A percentile compares a stretch with the other conserved stretches of the same genome.
These are phyloP conservation scores for Epichloe bromicola DNA, from an alignment of 2,329 filamentous ascomycete species.

Conservation along the genomic window DNA sequence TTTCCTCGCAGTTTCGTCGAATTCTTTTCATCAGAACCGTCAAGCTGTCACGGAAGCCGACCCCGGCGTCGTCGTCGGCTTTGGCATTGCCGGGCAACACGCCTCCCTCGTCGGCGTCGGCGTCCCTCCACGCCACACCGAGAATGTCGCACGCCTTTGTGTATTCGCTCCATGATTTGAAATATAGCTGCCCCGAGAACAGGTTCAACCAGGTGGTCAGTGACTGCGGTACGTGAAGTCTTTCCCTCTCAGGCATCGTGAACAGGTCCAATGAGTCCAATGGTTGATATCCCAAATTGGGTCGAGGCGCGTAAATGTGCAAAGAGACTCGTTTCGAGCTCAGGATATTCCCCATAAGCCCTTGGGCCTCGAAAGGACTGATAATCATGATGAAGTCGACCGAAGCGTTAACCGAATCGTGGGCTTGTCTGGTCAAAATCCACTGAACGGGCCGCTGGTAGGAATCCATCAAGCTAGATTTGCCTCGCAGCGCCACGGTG, in stretches of 20 bases:
- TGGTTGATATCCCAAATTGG: constrained; percentile 16
- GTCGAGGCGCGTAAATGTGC: constrained; percentile 38
- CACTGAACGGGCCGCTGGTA: constrained; percentile 15
- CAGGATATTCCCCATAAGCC: constrained; percentile 28
- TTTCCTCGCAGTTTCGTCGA: constrained; percentile 19
- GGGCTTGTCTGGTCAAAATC: constrained; percentile 7
- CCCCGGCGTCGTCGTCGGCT: accelerated
- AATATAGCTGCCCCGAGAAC: constrained; percentile 56
- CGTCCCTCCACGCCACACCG: constrained; percentile 27
- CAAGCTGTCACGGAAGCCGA: constrained; percentile 13
- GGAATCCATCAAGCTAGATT: constrained; percentile 6
- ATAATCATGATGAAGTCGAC: constrained; percentile 35
- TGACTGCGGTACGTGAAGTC: neutral
- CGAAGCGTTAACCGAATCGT: neutral
- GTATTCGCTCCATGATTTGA: constrained; percentile 43
- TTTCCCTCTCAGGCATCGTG: constrained; percentile 3
- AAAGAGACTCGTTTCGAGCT: constrained; percentile 23
- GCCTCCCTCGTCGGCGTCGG: constrained; percentile 9
- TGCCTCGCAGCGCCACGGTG: constrained; percentile 1
- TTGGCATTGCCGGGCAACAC: neutral
- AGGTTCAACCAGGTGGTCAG: constrained; percentile 37
- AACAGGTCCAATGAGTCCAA: constrained; percentile 12
- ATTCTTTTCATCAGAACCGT: constrained; percentile 18
- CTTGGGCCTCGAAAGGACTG: constrained; percentile 47
- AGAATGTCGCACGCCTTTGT: constrained; percentile 35